Evolutionary conservation across 495 filamentous ascomycete genomes (phyloP).

Genomic region (Neurospora sp.): DNA sequence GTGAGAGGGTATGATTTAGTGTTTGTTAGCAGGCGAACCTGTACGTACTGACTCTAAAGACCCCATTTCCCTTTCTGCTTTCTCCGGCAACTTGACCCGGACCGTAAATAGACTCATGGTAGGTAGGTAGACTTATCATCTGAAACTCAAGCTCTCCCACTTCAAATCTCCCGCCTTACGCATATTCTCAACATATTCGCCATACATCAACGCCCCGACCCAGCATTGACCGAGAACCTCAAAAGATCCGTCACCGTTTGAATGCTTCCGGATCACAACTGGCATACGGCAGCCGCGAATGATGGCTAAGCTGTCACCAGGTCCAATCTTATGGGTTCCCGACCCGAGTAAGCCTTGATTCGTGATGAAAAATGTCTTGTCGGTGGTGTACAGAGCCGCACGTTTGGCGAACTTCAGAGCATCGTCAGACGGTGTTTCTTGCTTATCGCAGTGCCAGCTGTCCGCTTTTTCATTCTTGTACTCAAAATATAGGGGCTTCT

Average conservation of each 20-base stretch:
- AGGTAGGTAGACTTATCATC: background rate
- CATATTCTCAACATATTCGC: background rate
- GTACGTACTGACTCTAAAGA: background rate
- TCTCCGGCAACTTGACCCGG: too few species aligned
- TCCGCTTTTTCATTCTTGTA: background rate
- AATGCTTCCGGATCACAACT: background rate
- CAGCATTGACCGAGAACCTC: background rate
- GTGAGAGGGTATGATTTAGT: background rate
- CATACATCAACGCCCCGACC: background rate
- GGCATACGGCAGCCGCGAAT: background rate
- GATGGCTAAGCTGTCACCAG: background rate
- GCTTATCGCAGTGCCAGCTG: background rate
- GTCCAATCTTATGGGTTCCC: background rate
- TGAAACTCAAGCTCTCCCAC: background rate
- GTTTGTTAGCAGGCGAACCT: background rate
- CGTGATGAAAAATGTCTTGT: background rate
- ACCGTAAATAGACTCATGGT: background rate
- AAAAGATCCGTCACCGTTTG: background rate
- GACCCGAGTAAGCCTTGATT: background rate
- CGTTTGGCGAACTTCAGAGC: background rate
- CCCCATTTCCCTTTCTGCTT: too few species aligned
- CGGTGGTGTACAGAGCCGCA: background rate
- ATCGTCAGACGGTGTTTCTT: background rate
- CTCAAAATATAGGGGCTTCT: background rate
- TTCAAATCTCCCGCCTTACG: background rate